Base-by-base conservation (phyloP, 257 asterid species). In the Fraxinus pennsylvanica region DNA sequence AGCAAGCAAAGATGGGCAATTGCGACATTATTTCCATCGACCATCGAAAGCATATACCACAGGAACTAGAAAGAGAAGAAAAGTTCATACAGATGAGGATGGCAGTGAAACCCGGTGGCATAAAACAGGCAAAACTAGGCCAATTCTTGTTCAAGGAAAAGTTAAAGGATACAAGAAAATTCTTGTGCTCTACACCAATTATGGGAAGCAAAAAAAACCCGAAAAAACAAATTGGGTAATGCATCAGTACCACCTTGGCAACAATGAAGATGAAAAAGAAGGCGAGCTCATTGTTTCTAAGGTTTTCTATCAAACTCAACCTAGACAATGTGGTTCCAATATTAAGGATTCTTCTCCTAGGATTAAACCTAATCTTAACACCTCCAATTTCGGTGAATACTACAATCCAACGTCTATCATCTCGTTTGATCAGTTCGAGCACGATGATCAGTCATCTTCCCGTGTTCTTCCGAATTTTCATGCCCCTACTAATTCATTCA, bases 211-310 rank as follows among this genome's bases (percentile, higher is more conserved):
- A 80, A 82, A 81, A 38, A 86, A 86, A 66, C 87, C 89, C 14
- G 86, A 84, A 76, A 86, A 86, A 71, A 84, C 89, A 15, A 86
- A 86, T 79, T 86, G 89, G 89, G 89, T 86, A 63, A 83, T 86
- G 87, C 87, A 86, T 81, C 87, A 86, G n/a, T 86, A 86, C 65
- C 90, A 86, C 77, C 85, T 86, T 4, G 90, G 90, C 47, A 85
- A 77, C 47, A 82, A 86, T 74, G 90, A 86, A 35, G 90, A 86
- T 80, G 90, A 86, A 45, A 86, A 82, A 41, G 90, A 86, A 72
- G 90, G 90, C 1, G 88, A 86, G 74, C 80, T 86, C 3, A 86
- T 86, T 22, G 90, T 84, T 0, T 86, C 89, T 6, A 86, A 86
- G 83, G 85, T 86, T 68, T 86, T 86, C 80, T 86, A 79, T 75